Conservation (phyloP, 306 rosid genomes). For the Corylus heterophylla region DNA sequence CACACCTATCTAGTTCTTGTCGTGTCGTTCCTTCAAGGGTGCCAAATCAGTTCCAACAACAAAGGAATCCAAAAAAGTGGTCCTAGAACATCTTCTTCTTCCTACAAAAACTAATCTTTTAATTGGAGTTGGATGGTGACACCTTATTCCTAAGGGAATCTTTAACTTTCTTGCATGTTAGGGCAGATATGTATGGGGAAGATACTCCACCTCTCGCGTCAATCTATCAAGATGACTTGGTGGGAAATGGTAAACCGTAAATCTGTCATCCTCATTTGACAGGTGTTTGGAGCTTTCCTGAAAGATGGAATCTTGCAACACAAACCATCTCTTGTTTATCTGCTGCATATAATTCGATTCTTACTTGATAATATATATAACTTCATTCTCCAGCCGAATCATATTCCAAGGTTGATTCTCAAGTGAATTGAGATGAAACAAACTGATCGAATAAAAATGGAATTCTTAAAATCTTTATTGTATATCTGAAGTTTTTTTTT, state of each 20-base stretch:
- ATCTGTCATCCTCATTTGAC: too few relatives aligned
- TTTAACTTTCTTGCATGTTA: neutral
- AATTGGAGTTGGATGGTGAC: neutral
- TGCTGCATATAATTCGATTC: neutral
- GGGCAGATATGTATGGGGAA: neutral
- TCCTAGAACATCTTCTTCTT: constrained; percentile 21
- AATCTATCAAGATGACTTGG: neutral
- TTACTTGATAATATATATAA: neutral
- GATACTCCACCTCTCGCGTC: neutral
- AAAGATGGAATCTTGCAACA: neutral
- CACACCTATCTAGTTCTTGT: constrained; percentile 1
- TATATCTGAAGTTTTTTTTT: too few relatives aligned
- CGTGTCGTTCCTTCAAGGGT: neutral
- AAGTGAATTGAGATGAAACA: neutral
- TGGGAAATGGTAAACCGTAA: too few relatives aligned
- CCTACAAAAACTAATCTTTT: neutral
- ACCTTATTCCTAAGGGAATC: neutral
- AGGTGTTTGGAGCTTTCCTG: too few relatives aligned
- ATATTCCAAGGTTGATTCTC: neutral
- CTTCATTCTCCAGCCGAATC: neutral
- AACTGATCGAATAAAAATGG: neutral
- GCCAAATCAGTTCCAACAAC: constrained; percentile 15
- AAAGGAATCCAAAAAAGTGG: constrained; percentile 29
- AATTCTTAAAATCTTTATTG: too few relatives aligned
- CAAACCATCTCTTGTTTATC: neutral